phyloP scores from a whole-genome alignment of 2,329 filamentous ascomycete species.

The Colletotrichum agaves region DNA sequence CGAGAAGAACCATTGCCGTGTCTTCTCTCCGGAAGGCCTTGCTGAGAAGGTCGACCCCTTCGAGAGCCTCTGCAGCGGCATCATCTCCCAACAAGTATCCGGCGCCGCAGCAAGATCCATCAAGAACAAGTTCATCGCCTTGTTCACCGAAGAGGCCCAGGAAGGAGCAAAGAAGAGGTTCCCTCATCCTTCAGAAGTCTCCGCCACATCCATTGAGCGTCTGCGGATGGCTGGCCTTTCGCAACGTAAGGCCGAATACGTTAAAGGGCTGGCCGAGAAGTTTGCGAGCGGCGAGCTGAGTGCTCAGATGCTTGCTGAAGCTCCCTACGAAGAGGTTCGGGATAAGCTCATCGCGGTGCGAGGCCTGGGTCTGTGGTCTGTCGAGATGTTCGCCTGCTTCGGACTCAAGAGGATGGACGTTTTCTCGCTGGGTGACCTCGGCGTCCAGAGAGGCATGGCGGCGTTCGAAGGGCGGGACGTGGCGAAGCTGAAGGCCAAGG shows the following conservation, averaged over 20 bases:
- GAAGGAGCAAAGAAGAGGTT: constrained; percentile 58
- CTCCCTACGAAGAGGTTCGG: constrained; percentile 87
- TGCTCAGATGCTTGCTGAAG: constrained; percentile 78
- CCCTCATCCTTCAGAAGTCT: constrained; percentile 80
- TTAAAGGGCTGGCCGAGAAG: constrained; percentile 84
- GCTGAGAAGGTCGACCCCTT: constrained; percentile 90
- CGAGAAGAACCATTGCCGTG: constrained; percentile 77
- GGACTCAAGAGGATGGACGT: constrained; percentile 95
- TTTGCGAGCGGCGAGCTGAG: constrained; percentile 81
- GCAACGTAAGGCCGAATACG: constrained; percentile 95
- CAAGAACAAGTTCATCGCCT: constrained; percentile 81
- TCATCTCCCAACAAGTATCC: constrained; percentile 96
- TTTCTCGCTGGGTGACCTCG: constrained; percentile 90
- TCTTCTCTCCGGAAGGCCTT: constrained; percentile 86
- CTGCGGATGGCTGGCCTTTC: constrained; percentile 90
- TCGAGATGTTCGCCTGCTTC: constrained; percentile 98
- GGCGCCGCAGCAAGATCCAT: constrained; percentile 91
- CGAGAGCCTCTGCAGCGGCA: constrained; percentile 81
- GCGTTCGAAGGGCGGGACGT: constrained; percentile 86
- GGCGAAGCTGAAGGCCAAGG: constrained; percentile 79
- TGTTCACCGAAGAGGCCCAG: constrained; percentile 67
- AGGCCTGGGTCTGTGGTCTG: constrained; percentile 89
- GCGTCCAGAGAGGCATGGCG: constrained; percentile 95
- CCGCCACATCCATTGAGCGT: constrained; percentile 67
- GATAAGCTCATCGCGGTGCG: constrained; percentile 85